phyloP scores from a whole-genome alignment of 73 alveolate species.

The Blepharisma japonicum region DNA sequence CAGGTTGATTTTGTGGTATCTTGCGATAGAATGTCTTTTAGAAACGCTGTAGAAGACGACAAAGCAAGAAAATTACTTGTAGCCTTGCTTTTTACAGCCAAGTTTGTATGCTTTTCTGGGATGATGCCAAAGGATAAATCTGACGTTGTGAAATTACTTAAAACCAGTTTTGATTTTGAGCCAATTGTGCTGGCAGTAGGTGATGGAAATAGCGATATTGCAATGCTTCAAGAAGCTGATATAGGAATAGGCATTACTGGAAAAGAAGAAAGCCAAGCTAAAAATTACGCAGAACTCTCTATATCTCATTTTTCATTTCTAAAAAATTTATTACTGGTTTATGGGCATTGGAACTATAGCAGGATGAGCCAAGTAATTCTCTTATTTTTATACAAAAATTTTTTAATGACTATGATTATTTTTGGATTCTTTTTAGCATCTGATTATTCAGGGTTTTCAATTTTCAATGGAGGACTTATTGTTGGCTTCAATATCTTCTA shows the following conservation, averaged over 20 bases:
- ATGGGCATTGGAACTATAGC: not conserved
- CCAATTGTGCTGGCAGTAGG: not conserved
- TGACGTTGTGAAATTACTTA: not conserved
- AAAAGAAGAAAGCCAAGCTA: not conserved
- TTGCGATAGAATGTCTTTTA: constrained; percentile 26
- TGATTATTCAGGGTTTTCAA: not conserved
- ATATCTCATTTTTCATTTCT: not conserved
- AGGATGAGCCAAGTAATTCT: not conserved
- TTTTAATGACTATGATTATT: not conserved
- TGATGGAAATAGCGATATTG: constrained; percentile 17
- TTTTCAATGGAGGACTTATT: not conserved
- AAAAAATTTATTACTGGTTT: not conserved
- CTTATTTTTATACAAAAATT: not conserved
- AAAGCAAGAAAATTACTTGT: not conserved
- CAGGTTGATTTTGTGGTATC: constrained; percentile 35
- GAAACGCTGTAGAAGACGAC: not conserved
- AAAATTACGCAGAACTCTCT: not conserved
- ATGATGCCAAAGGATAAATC: not conserved
- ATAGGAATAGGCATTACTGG: not conserved
- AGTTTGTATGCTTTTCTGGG: not conserved
- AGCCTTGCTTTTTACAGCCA: not conserved
- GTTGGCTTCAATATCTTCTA: not conserved
- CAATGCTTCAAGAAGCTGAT: constrained; percentile 24
- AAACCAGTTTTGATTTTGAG: not conserved
- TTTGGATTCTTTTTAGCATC: not conserved